A percentile compares a stretch with the other conserved stretches of the same genome.
phyloP scores from a whole-genome alignment of 2,329 filamentous ascomycete genomes.

The Mollisia scopiformis region DNA sequence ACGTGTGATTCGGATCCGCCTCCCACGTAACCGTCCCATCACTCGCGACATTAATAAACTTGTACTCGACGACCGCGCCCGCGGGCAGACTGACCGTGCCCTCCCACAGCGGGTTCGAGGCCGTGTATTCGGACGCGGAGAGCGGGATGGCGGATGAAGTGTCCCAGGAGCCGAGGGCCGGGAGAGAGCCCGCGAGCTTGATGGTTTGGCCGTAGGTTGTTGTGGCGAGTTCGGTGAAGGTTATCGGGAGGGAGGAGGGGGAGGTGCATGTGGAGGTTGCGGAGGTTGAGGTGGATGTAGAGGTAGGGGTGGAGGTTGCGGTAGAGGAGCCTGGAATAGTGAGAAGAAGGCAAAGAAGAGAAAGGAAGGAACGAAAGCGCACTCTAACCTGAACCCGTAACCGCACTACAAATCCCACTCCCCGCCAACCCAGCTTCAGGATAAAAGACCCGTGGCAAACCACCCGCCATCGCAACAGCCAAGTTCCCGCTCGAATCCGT shows the following conservation, averaged over 20 bases:
- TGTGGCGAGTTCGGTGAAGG: conserved; percentile 60
- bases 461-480: conserved; percentile 45
- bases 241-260: conserved; percentile 56
- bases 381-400: conserved; percentile 19
- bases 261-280: conserved; percentile 43
- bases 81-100: conserved; percentile 56
- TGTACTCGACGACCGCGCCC: conserved; percentile 64
- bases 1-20: conserved; percentile 46
- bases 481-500: conserved; percentile 47
- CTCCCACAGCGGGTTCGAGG: conserved; percentile 63
- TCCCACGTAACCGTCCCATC: conserved; percentile 66
- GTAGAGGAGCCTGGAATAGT: not conserved
- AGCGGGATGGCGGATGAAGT: conserved; percentile 55
- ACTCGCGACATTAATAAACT: conserved; percentile 64
- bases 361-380: not conserved
- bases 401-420: conserved; percentile 39
- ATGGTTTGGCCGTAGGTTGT: conserved; percentile 66
- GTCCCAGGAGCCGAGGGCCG: conserved; percentile 66
- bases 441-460: conserved; percentile 47
- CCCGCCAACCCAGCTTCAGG: conserved; percentile 38
- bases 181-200: conserved; percentile 63
- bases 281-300: conserved; percentile 16
- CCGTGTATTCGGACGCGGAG: conserved; percentile 60
- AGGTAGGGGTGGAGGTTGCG: conserved; percentile 7
- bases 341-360: not conserved